These are phyloP conservation scores for Bruguiera hainesii DNA, from an alignment of 441 rosid species.

Conservation along the genomic window DNA sequence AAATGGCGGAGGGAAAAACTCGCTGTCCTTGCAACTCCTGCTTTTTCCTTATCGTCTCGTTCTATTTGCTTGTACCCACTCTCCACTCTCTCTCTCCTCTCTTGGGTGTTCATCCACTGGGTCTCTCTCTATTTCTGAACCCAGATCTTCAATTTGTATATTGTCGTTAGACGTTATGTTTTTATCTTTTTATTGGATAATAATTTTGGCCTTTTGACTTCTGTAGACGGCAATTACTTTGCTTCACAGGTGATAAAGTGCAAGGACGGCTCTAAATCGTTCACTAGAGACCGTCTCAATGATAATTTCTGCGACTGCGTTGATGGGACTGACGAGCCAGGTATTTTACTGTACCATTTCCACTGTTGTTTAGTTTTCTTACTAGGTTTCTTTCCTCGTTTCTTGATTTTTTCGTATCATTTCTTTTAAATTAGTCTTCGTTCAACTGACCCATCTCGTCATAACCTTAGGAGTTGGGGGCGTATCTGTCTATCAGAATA, in stretches of 20 bases:
- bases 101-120: conserved; percentile 69
- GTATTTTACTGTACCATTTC: conserved; percentile 25
- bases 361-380: neutral
- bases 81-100: conserved; percentile 30
- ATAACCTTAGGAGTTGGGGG: no score
- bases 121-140: conserved; percentile 27
- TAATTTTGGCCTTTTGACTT: neutral
- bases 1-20: no score
- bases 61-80: conserved; percentile 20
- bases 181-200: neutral
- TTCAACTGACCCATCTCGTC: no score
- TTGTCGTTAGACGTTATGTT: neutral
- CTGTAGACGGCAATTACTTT: conserved; percentile 66
- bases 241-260: conserved; percentile 61
- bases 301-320: conserved; percentile 88
- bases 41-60: conserved; percentile 9
- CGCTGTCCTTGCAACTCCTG: neutral
- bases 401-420: no score
- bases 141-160: conserved; percentile 5
- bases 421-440: no score
- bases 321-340: conserved; percentile 97
- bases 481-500: no score
- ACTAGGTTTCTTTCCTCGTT: neutral
- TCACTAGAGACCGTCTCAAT: conserved; percentile 69
- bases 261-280: conserved; percentile 78